phyloP scores from a whole-genome alignment of 164 flowering plant genomes.

The Nymphaea colorata region DNA sequence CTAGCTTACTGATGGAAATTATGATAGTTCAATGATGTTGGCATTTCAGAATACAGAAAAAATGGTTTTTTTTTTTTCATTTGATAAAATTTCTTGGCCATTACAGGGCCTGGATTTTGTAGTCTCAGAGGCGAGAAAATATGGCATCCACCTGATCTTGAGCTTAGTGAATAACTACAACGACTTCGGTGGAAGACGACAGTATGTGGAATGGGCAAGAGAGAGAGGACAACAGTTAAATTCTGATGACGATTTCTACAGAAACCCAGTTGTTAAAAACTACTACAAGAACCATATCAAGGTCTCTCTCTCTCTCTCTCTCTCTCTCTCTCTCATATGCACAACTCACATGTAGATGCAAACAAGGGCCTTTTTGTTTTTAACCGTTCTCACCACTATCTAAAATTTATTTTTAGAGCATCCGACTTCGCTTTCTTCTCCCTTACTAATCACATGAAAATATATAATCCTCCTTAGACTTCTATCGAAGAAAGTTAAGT shows the following conservation, averaged over 20 bases:
- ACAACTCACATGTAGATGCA: too few species aligned
- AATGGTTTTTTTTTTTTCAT: neutral
- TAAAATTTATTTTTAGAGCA: too few species aligned
- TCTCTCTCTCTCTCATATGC: too few species aligned
- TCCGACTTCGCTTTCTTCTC: too few species aligned
- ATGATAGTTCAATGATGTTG: neutral
- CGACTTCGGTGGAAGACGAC: conserved; percentile 67
- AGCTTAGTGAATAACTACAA: conserved; percentile 71
- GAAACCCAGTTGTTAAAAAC: conserved; percentile 45
- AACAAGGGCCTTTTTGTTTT: too few species aligned
- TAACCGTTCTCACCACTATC: too few species aligned
- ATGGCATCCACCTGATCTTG: conserved; percentile 56
- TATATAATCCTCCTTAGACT: too few species aligned
- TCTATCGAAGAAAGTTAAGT: too few species aligned
- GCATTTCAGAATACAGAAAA: neutral
- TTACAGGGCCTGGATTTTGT: conserved; percentile 73
- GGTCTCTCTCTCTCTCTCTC: conserved; percentile 13
- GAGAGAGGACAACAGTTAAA: conserved; percentile 39
- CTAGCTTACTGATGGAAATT: neutral
- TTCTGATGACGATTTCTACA: conserved; percentile 76
- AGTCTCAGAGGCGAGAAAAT: conserved; percentile 58
- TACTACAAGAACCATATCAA: conserved; percentile 58
- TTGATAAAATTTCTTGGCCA: neutral
- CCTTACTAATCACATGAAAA: too few species aligned
- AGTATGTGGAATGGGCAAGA: conserved; percentile 77